Conservation (phyloP, 495 filamentous ascomycete species). For the Penicillium ucsense region DNA sequence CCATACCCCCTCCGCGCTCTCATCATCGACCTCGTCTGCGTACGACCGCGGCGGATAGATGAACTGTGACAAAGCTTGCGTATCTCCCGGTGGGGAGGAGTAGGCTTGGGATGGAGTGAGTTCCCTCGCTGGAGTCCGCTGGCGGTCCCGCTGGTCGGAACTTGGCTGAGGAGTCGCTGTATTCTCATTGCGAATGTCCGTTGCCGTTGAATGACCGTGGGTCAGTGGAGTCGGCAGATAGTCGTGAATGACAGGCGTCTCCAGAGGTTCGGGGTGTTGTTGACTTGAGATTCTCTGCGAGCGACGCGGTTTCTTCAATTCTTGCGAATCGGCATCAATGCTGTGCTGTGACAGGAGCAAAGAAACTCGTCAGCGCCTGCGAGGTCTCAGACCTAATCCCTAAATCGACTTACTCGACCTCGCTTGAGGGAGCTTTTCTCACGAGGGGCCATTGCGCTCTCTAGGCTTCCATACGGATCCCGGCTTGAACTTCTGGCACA, state of each 20-base stretch:
- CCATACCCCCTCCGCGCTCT: constrained; percentile 80
- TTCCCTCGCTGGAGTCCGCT: constrained; percentile 42
- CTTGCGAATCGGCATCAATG: constrained; percentile 28
- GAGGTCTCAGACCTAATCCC: background rate
- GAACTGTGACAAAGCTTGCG: constrained; percentile 67
- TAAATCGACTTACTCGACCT: constrained; percentile 27
- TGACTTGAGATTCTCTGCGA: constrained; percentile 42
- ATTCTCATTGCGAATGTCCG: constrained; percentile 54
- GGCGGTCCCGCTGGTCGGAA: constrained; percentile 42
- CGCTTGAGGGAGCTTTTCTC: constrained; percentile 48
- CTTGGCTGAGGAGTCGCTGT: constrained; percentile 64
- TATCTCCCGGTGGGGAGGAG: constrained; percentile 57
- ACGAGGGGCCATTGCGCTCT: constrained; percentile 35
- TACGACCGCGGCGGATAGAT: constrained; percentile 63
- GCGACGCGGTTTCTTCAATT: constrained; percentile 43
- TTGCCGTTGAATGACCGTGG: constrained; percentile 51
- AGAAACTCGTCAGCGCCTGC: background rate
- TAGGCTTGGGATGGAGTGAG: constrained; percentile 47
- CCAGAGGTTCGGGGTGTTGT: constrained; percentile 44
- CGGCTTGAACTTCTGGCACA: constrained; percentile 1
- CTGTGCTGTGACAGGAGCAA: constrained; percentile 21
- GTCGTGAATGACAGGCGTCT: constrained; percentile 50
- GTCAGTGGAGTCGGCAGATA: constrained; percentile 82
- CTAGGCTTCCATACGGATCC: constrained; percentile 3
- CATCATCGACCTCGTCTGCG: constrained; percentile 73